Conservation (phyloP, 2,329 filamentous ascomycete species). For the Geoglossum cookeanum region DNA sequence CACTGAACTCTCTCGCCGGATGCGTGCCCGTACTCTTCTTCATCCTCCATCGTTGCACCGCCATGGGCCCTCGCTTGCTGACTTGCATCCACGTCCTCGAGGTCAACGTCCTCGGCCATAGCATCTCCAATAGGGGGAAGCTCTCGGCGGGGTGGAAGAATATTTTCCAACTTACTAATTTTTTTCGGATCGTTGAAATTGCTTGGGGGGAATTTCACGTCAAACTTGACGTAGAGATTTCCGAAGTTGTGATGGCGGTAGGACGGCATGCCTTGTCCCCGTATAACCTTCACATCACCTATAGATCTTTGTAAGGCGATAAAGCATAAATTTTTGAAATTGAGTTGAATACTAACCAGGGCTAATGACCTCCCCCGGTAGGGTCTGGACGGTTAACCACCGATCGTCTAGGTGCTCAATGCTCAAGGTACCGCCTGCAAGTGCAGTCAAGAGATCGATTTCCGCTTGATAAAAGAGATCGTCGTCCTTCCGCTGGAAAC, state of each 20-base stretch:
- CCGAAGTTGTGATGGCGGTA: constrained; percentile 86
- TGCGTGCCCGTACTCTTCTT: constrained; percentile 35
- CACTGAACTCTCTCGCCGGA: constrained; percentile 31
- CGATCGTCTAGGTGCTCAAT: constrained; percentile 95
- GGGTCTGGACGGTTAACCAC: constrained; percentile 86
- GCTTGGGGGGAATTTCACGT: constrained; percentile 85
- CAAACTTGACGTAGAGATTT: constrained; percentile 94
- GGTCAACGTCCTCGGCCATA: constrained; percentile 76
- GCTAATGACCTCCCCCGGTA: constrained; percentile 84
- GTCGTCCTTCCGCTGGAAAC: constrained; percentile 92
- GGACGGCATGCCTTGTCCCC: constrained; percentile 94
- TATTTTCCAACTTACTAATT: constrained; percentile 61
- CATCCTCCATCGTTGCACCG: constrained; percentile 48
- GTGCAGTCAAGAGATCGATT: constrained; percentile 84
- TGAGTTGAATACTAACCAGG: constrained; percentile 44
- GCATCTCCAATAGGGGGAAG: constrained; percentile 58
- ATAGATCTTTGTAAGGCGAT: constrained; percentile 3
- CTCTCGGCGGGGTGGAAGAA: constrained; percentile 55
- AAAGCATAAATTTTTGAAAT: not conserved
- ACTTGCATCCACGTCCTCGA: constrained; percentile 65
- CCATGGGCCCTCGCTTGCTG: constrained; percentile 50
- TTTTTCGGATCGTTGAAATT: constrained; percentile 47
- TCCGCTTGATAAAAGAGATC: constrained; percentile 90
- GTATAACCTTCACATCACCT: constrained; percentile 87
- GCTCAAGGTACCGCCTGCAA: constrained; percentile 78